Base-by-base conservation (phyloP, 805 yeast genomes). In the Candida xyloterini region DNA sequence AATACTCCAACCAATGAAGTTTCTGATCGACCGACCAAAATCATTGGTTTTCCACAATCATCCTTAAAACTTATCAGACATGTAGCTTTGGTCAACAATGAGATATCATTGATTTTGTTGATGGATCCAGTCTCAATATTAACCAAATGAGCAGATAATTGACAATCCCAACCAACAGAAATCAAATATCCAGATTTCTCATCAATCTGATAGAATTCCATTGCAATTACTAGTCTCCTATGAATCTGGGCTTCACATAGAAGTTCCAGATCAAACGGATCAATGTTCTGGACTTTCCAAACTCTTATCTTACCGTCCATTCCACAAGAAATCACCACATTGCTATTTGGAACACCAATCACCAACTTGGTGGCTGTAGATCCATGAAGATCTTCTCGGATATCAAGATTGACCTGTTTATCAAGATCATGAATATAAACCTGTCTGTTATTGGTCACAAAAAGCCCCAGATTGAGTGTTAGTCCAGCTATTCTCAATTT, bases 151-250 rank as follows among this genome's bases (percentile, higher is more conserved):
- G 72, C 54, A 33, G 62, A 67, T 2, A 80, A 38, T 15, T 53
- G 55, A 37, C 66, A 60, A 57, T 83, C 90, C 73, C 81, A 73
- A 3, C 89, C 87, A 45, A 77, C 62, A 1, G 84, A 72, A 9
- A 73, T 65, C 15, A 81, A 48, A 47, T 66, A 71, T 14, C 65
- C 63, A 4, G 53, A 39, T 1, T 33, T 24, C 1, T 37, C 24
- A 23, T 33, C 44, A 4, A 46, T 29, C 5, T 42, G 27, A 3
- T 52, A 30, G 22, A 52, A 53, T 10, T 49, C 46, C 35, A 54
- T 31, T 5, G 50, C 45, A 1, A 64, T 54, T 6, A 63, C 50
- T 14, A 65, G 37, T 23, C 67, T 46, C 26, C 55, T 49, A 35
- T 64, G 68, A 10, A 65, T 29, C 40, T 60, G 58, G 2, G 40